phyloP scores from a whole-genome alignment of 78 protist genomes.

The Dictyostelium purpureum region DNA sequence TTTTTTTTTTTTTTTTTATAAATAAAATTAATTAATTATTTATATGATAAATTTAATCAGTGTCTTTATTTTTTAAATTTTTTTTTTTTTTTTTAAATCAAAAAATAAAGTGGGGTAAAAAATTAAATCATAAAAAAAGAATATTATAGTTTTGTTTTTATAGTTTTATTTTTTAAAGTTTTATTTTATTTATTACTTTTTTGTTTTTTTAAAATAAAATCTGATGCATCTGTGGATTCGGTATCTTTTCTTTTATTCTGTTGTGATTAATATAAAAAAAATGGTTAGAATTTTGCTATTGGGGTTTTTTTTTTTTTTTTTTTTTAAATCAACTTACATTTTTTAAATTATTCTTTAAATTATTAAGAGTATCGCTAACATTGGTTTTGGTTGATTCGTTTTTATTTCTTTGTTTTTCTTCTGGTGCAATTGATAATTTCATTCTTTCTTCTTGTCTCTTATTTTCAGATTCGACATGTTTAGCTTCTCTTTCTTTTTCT shows the following conservation, averaged over 20 bases:
- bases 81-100: too few species aligned
- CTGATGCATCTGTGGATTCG: neutral
- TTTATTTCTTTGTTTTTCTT: conserved; percentile 25
- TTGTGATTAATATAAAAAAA: neutral
- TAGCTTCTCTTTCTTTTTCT: conserved; percentile 40
- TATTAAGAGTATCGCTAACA: conserved; percentile 18
- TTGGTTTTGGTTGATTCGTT: neutral
- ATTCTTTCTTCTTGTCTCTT: conserved; percentile 27
- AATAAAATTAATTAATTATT: too few species aligned
- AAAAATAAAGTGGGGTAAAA: too few species aligned
- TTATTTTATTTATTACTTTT: neutral
- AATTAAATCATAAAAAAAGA: too few species aligned
- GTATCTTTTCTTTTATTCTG: conserved; percentile 58
- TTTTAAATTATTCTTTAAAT: conserved; percentile 43
- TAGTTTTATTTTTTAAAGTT: too few species aligned
- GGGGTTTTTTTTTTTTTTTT: neutral
- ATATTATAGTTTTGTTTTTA: too few species aligned
- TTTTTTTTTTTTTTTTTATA: neutral
- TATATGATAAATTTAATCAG: too few species aligned
- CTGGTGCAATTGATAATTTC: conserved; percentile 36
- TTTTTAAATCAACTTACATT: conserved; percentile 32
- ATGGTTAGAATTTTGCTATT: neutral
- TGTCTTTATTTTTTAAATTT: too few species aligned
- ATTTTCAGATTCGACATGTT: conserved; percentile 36
- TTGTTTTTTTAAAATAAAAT: conserved; percentile 21